A percentile compares a stretch with the other conserved stretches of the same genome.
Evolutionary conservation across 345 rosid species (phyloP).

Genomic region (Linum usitatissimum): DNA sequence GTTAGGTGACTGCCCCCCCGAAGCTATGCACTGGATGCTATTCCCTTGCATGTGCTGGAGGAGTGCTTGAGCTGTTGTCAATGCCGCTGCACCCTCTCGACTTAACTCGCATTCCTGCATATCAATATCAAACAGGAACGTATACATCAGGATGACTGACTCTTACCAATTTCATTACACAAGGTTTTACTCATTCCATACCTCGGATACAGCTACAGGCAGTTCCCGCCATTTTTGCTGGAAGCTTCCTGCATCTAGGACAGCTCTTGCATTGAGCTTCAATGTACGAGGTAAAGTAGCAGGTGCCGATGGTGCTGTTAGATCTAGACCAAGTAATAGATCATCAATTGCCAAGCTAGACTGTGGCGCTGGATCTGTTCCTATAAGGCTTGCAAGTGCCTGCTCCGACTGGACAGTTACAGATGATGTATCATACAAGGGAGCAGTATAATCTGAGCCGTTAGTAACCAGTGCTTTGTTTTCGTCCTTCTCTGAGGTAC

Average conservation of each 20-base stretch:
- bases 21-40: slow-evolving; percentile 84
- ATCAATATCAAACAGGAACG: slow-evolving; percentile 8
- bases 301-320: slow-evolving; percentile 32
- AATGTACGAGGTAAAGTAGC: slow-evolving; percentile 46
- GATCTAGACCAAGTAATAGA: slow-evolving; percentile 58
- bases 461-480: slow-evolving; percentile 36
- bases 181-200: slow-evolving; percentile 8
- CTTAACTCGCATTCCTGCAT: slow-evolving; percentile 54
- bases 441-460: slow-evolving; percentile 62
- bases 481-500: slow-evolving; percentile 78
- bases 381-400: slow-evolving; percentile 33
- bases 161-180: too few relatives aligned
- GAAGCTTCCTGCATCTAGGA: slow-evolving; percentile 66
- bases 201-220: slow-evolving; percentile 61
- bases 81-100: slow-evolving; percentile 59
- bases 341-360: slow-evolving; percentile 72
- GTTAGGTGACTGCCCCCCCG: slow-evolving; percentile 85
- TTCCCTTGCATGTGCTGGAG: slow-evolving; percentile 75
- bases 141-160: not conserved
- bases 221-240: slow-evolving; percentile 94
- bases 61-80: slow-evolving; percentile 66
- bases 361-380: slow-evolving; percentile 25
- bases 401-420: slow-evolving; percentile 31
- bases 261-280: slow-evolving; percentile 77
- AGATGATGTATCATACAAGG: slow-evolving; percentile 45